Conservation (phyloP, 1,139 yeast genomes). For the Petasospora fabianii region DNA sequence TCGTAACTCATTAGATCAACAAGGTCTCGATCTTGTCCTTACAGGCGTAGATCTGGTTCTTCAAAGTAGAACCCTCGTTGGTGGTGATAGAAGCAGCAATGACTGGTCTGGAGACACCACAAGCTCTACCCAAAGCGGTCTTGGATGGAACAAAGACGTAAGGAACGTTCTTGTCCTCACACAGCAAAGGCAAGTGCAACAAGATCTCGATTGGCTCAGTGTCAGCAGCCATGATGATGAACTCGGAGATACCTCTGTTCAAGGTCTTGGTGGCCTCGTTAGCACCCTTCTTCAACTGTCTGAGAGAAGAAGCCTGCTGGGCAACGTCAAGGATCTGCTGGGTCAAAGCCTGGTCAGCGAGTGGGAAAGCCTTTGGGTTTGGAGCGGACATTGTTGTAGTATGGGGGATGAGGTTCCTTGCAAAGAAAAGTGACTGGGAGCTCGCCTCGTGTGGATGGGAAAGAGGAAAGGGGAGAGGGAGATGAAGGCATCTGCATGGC, state of each 20-base stretch:
- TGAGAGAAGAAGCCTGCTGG: conserved; percentile 96
- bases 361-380: conserved; percentile 96
- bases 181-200: conserved; percentile 93
- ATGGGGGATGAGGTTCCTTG: conserved; percentile 70
- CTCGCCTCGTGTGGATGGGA: conserved; percentile 26
- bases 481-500: too few species aligned
- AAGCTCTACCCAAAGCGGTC: conserved; percentile 98
- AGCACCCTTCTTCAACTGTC: conserved; percentile 99
- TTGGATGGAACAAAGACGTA: conserved; percentile 98
- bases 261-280: conserved; percentile 99
- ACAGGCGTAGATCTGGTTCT: conserved; percentile 93
- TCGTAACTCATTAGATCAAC: conserved; percentile 57
- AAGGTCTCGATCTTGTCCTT: conserved; percentile 99
- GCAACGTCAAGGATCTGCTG: conserved; percentile 97
- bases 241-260: conserved; percentile 99
- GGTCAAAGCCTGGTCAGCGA: conserved; percentile 92
- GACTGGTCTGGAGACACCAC: conserved; percentile 99
- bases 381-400: conserved; percentile 56
- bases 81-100: conserved; percentile 98
- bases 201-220: conserved; percentile 99
- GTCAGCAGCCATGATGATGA: conserved; percentile 99
- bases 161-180: conserved; percentile 99
- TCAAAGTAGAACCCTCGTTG: conserved; percentile 96
- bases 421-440: conserved; percentile 28
- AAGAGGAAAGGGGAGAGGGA: background rate